Percentiles rank a stretch among this genome's conserved stretches.
Evolutionary conservation across 2,329 filamentous ascomycete species (phyloP).

Genomic region (Verticillium isaacii): DNA sequence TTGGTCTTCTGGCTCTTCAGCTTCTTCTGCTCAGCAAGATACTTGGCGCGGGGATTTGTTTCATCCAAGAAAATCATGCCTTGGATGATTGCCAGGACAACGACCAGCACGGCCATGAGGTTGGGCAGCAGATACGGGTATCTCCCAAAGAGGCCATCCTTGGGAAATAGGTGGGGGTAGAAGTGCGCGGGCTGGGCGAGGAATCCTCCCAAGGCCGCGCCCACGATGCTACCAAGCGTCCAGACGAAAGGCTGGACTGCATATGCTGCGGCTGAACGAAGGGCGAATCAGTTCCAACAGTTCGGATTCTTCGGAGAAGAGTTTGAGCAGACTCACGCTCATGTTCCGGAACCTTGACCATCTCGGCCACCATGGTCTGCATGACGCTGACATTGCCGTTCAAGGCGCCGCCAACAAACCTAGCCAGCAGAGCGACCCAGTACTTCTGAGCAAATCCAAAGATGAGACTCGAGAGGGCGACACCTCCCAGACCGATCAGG

Average conservation of each 20-base stretch:
- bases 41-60: slow-evolving; percentile 24
- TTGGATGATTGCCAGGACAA: slow-evolving; percentile 60
- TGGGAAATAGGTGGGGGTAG: slow-evolving; percentile 28
- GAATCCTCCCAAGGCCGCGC: slow-evolving; percentile 31
- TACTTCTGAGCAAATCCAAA: slow-evolving; percentile 34
- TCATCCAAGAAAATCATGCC: slow-evolving; percentile 57
- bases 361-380: slow-evolving; percentile 37
- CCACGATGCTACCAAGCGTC: slow-evolving; percentile 30
- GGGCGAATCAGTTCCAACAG: not conserved
- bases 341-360: slow-evolving; percentile 35
- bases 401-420: slow-evolving; percentile 32
- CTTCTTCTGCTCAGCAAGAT: slow-evolving; percentile 17
- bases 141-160: slow-evolving; percentile 43
- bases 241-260: slow-evolving; percentile 31
- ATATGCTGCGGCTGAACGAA: slow-evolving; percentile 23
- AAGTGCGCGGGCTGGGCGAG: slow-evolving; percentile 28
- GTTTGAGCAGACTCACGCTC: slow-evolving; percentile 21
- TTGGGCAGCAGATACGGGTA: slow-evolving; percentile 62
- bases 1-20: slow-evolving; percentile 2
- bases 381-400: slow-evolving; percentile 36
- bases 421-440: slow-evolving; percentile 35
- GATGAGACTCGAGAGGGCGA: slow-evolving; percentile 32
- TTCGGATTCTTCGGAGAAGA: not conserved
- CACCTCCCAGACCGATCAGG: slow-evolving; percentile 23
- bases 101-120: slow-evolving; percentile 57